Evolutionary conservation across 2,329 filamentous ascomycete species (phyloP), one percentile per base, ranked within the genome.

Genomic region (Aspergillus glaucus): DNA sequence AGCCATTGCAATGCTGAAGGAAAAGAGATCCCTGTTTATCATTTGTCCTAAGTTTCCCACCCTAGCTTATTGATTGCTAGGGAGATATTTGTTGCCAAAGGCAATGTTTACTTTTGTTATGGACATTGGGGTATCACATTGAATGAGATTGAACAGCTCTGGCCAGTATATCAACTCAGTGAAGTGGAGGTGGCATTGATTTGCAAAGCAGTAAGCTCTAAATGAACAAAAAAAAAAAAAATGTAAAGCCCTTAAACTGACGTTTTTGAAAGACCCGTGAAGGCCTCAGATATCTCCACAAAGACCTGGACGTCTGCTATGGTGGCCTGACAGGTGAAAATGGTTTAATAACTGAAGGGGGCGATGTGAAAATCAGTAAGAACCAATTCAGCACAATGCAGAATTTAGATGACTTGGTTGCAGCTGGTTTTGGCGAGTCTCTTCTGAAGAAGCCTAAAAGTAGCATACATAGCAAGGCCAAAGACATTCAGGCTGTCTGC

Each of bases 381-480:
- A 24, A 36, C 30, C 37, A 28, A 37, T 30, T 2, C 24, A 24
- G 19, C 12, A 45, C 26, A 40, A 12, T n/a, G 44, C 17, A 26
- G 12, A 6, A 2, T 26, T 26, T 43, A 15, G 41, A 26, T 26
- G 22, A 34, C 30, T 47, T 19, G 12, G 3, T 21, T 6, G n/a
- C 45, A 54, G 49, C 30, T 9, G 50, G 48, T 21, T 42, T 54
- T 43, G 45, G 49, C 12, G 43, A 51, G 19, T 52, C 49, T 26
- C 45, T 51, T 45, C 24, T n/a, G 5, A 39, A 15, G 36, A 40
- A 44, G 21, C 19, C 15, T 28, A 32, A 34, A 21, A 15, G 24
- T 14, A 44, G n/a, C 6, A 15, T 21, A 8, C 28, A 15, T n/a
- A 32, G 15, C 30, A 51, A 41, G 24, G 6, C 15, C 12, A 21